Evolutionary conservation across 2,329 filamentous ascomycete genomes (phyloP).

Genomic region (Trichophyton schoenleinii): DNA sequence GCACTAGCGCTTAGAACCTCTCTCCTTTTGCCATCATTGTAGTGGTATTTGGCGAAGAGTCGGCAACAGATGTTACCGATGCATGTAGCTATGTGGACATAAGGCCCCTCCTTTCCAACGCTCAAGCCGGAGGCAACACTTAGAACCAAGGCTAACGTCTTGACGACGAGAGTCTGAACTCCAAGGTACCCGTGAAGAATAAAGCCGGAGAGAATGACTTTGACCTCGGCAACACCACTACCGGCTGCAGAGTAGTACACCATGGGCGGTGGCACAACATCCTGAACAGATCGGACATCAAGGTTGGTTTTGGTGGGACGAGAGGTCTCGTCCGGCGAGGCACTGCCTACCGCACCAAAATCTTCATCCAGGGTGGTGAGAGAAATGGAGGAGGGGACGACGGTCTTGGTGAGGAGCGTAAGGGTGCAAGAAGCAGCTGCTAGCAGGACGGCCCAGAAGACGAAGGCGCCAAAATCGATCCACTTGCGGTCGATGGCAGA

Average conservation of each 20-base stretch:
- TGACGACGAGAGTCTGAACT: slow-evolving; percentile 72
- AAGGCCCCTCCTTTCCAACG: slow-evolving; percentile 87
- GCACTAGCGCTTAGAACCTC: slow-evolving; percentile 88
- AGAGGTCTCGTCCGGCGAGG: slow-evolving; percentile 29
- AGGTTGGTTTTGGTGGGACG: slow-evolving; percentile 25
- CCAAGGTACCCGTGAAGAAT: slow-evolving; percentile 93
- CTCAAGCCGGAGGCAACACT: slow-evolving; percentile 88
- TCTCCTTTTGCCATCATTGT: slow-evolving; percentile 84
- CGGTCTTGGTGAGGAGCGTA: slow-evolving; percentile 82
- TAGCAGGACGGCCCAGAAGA: slow-evolving; percentile 57
- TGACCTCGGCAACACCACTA: slow-evolving; percentile 91
- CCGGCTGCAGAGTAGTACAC: slow-evolving; percentile 92
- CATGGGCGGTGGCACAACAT: slow-evolving; percentile 51
- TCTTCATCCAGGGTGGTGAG: slow-evolving; percentile 89
- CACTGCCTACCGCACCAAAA: slow-evolving; percentile 52
- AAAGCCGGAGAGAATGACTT: slow-evolving; percentile 95
- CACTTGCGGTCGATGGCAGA: slow-evolving; percentile 39
- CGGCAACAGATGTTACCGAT: slow-evolving; percentile 92
- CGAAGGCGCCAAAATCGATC: slow-evolving; percentile 67
- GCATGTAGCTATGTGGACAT: slow-evolving; percentile 93
- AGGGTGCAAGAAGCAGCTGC: slow-evolving; percentile 62
- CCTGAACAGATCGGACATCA: slow-evolving; percentile 22
- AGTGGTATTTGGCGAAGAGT: slow-evolving; percentile 85
- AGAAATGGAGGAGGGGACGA: slow-evolving; percentile 77
- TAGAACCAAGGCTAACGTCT: slow-evolving; percentile 68